Evolutionary conservation across 2,329 filamentous ascomycete genomes (phyloP), one percentile per base, ranked within the genome.

Genomic region (Xylariaceae sp.): DNA sequence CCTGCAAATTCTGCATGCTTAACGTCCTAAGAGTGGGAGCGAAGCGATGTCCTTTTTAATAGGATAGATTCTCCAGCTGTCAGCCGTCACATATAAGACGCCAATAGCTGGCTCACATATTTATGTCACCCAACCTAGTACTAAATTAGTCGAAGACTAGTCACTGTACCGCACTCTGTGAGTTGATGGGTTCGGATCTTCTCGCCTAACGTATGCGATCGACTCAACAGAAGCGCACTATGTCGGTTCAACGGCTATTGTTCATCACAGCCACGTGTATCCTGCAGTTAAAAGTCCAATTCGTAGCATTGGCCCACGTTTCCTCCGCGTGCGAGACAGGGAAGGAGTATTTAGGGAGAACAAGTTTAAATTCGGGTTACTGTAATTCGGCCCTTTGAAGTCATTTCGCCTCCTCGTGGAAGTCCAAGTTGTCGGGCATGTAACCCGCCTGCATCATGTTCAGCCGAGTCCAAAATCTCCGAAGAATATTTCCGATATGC

Each of bases 401-500:
- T 33, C 37, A 24, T 39, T 20, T 29, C 35, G 23, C 36, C 37
- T 27, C 13, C 36, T 16, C 23, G 29, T 44, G 39, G n/a, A 30
- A 43, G 42, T 45, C 35, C 40, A 24, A 32, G 53, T 30, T 33
- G 30, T 18, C 11, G 30, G 30, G 41, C 23, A 48, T 51, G 55
- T 44, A 52, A 45, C 32, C 46, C 33, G 29, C 42, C 32, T 42
- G 24, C 43, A 41, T 51, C 37, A 42, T 30, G 45, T 37, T 51
- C 55, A 48, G 55, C 48, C 41, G 39, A 55, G 33, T 23, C 29
- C 30, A 43, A 55, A 55, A 49, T 58, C 46, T 55, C 55, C 51
- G 55, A 58, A 30, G 40, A 23, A 48, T 36, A 46, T 48, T 43
- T 58, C 55, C 49, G 48, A 48, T 36, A 62, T 55, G 50, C 57